Evolutionary conservation across 306 rosid genomes (phyloP).

Genomic region (Arachis stenosperma): DNA sequence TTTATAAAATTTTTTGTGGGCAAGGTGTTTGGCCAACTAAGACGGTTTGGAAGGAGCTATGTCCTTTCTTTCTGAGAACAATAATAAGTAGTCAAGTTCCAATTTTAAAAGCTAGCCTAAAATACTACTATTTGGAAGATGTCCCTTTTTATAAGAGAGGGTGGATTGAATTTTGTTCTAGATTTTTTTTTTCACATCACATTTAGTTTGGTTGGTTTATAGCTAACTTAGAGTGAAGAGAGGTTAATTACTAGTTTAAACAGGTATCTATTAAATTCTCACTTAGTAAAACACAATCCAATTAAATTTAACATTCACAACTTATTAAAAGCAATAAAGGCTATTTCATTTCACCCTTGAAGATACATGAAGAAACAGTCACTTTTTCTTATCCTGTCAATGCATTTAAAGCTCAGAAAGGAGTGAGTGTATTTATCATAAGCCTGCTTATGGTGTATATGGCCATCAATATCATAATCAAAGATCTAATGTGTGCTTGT

Average conservation of each 20-base stretch:
- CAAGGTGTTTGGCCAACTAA: slow-evolving; percentile 29
- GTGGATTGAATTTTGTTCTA: slow-evolving; percentile 3
- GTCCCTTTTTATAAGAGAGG: slow-evolving; percentile 32
- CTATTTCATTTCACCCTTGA: not conserved
- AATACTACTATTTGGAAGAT: slow-evolving; percentile 17
- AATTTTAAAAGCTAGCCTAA: slow-evolving; percentile 43
- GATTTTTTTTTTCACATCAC: not conserved
- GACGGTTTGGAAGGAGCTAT: slow-evolving; percentile 42
- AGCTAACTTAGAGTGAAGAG: slow-evolving; percentile 15
- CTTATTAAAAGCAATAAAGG: not conserved
- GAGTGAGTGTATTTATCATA: slow-evolving; percentile 37
- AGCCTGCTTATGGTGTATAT: slow-evolving; percentile 17
- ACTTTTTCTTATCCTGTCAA: slow-evolving; percentile 17
- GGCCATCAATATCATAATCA: slow-evolving; percentile 11
- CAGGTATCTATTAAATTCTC: no score
- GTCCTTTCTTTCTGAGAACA: slow-evolving; percentile 34
- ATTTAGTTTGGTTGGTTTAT: not conserved
- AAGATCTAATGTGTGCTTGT: slow-evolving; percentile 33
- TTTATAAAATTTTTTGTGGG: slow-evolving; percentile 24
- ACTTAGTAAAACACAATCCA: no score
- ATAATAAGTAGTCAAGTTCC: slow-evolving; percentile 34
- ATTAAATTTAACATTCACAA: not conserved
- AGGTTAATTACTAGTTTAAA: not conserved
- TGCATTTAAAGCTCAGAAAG: slow-evolving; percentile 44
- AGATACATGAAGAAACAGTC: slow-evolving; percentile 3